A percentile compares a stretch with the other conserved stretches of the same genome.
Evolutionary conservation across 2,329 filamentous ascomycete genomes (phyloP).

Genomic region (Trichoderma sp.): DNA sequence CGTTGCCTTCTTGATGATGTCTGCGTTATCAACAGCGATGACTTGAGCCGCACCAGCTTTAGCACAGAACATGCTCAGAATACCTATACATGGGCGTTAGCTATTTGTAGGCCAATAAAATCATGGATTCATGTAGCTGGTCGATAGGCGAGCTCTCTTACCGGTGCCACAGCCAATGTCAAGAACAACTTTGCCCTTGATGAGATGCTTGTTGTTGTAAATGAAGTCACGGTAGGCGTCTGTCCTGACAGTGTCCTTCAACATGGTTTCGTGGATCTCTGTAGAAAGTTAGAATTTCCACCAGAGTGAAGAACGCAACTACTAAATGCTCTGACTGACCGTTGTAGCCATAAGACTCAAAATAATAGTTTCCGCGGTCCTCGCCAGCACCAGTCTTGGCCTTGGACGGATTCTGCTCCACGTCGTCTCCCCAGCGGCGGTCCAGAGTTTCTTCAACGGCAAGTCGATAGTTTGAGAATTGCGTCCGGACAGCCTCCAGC

Average conservation of each 20-base stretch:
- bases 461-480: slow-evolving; percentile 66
- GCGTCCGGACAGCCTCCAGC: slow-evolving; percentile 58
- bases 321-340: slow-evolving; percentile 46
- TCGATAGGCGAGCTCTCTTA: slow-evolving; percentile 33
- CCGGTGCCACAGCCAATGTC: slow-evolving; percentile 85
- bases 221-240: slow-evolving; percentile 95
- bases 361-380: slow-evolving; percentile 49
- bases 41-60: slow-evolving; percentile 84
- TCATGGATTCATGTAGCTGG: neutral
- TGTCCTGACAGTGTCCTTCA: slow-evolving; percentile 85
- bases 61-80: slow-evolving; percentile 92
- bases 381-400: slow-evolving; percentile 32
- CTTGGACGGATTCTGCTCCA: slow-evolving; percentile 40
- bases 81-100: slow-evolving; percentile 52
- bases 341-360: slow-evolving; percentile 63
- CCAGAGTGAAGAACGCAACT: too few species aligned
- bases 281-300: slow-evolving; percentile 17
- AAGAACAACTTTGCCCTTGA: slow-evolving; percentile 81
- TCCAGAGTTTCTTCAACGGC: slow-evolving; percentile 68
- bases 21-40: slow-evolving; percentile 88
- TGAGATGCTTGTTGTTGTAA: slow-evolving; percentile 85
- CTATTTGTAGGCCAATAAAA: neutral
- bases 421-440: slow-evolving; percentile 62
- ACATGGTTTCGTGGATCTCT: slow-evolving; percentile 95
- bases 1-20: slow-evolving; percentile 82